Base-by-base conservation (phyloP, 768 basidiomycete genomes). In the Tricholoma saponaceum region DNA sequence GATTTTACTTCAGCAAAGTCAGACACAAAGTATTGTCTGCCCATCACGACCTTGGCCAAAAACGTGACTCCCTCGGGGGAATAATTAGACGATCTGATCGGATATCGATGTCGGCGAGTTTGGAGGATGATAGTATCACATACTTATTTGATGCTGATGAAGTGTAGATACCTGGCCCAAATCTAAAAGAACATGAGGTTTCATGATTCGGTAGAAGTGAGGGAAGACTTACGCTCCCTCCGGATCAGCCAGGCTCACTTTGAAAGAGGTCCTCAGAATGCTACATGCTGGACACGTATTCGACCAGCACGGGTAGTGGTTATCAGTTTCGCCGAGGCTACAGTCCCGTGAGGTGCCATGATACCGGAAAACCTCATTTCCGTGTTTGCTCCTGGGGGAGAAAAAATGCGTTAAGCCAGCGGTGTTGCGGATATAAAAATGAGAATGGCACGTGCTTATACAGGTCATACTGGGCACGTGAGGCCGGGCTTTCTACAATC, bases 241-340 rank as follows among this genome's bases (percentile, higher is more conserved):
- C 14, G 66, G 58, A 44, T 66, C 68, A 4, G 71, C 68, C 2
- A 73, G 55, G 18, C 64, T 67, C 10, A 67, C 66, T 56, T 70
- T 68, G 68, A 73, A 73, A 18, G 71, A 72, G 0, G 70, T 69
- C 44, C 60, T 67, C 20, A 72, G 56, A 26, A 72, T 71, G 18
- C 51, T 63, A 47, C 71, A 72, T 6, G 67, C 54, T 3, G 66
- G 18, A 51, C 71, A 72, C 4, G 52, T 44, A 5, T 39, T 56
- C 16, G 60, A 65, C 14, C 59, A 47, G 58, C 71, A 72, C n/a
- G 69, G 51, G n/a, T n/a, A 54, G 3, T 64, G 66, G 26, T 67
- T 66, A 1, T 62, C 64, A 4, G 58, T 55, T 3, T 55, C 58
- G 32, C 71, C 71, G 0, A 72, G 61, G 7, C 57, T 63, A 47